Base-by-base conservation (phyloP, 2,329 filamentous ascomycete genomes). In the Xenosphaeropsis pyriputrescens region DNA sequence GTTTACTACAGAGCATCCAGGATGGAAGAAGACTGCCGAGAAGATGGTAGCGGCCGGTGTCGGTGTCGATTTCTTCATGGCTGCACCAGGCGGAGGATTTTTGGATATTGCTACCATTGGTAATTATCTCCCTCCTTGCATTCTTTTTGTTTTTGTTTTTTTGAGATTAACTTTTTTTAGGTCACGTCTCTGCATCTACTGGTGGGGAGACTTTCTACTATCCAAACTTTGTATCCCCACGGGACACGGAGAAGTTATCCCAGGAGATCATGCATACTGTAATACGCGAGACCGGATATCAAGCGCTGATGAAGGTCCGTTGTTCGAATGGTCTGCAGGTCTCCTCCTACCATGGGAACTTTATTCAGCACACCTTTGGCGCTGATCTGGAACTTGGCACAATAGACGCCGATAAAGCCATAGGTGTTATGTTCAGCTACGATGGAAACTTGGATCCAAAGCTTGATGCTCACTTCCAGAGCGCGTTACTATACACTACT, bases 361-460 rank as follows among this genome's bases (percentile, higher is more conserved):
- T 96, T 55, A 73, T 93, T 36, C 91, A 98, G 54, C 86, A 95
- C 60, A 91, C 84, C 0, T 93, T 94, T 53, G 88, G 86, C 9
- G 86, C 88, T 3, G 91, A 98, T 58, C 72, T 98, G 33, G 88
- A 98, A 56, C 84, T 98, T 50, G 91, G 91, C 18, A 75, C 83
- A 37, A 77, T 96, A 37, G 91, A 96, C 55, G 79, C 85, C 15
- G 91, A 98, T 60, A 95, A 95, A 63, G 85, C 89, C 8, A 71
- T 98, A 46, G 83, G 79, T 2, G 84, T 96, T 9, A 79, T 85
- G 35, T 98, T 98, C 57, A 83, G 75, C 50, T 93, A 98, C 57
- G 91, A 98, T 54, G 91, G 91, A 42, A 96, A 96, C 61, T 73
- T 98, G n/a, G 91, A 98, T 58, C 68, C 85, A 4, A 95, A 95